Percentiles rank a stretch among this genome's conserved stretches.
phyloP scores from a whole-genome alignment of 2,329 filamentous ascomycete genomes.

The Calonectria pseudoturangicola region DNA sequence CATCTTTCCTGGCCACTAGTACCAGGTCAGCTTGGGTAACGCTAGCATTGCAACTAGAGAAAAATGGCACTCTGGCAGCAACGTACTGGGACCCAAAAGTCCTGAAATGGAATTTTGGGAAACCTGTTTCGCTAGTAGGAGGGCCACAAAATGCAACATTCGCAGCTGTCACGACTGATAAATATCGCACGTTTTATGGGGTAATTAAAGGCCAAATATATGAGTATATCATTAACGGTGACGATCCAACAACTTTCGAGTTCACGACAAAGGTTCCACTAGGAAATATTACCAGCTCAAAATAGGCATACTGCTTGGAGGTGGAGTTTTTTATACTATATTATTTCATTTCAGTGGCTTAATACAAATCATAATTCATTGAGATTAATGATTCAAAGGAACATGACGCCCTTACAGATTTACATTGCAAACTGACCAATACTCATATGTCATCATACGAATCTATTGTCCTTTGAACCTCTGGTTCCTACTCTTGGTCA shows the following conservation, averaged over 20 bases:
- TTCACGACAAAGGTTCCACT: slow-evolving; percentile 1
- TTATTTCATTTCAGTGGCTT: too few relatives aligned
- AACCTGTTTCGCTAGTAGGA: neutral
- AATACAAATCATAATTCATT: too few relatives aligned
- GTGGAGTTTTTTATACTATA: neutral
- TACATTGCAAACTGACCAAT: too few relatives aligned
- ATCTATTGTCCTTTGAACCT: neutral
- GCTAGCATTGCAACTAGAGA: slow-evolving; percentile 13
- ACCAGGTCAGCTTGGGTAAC: neutral
- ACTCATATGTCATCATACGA: too few relatives aligned
- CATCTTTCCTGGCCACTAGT: neutral
- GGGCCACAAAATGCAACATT: neutral
- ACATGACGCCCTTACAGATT: too few relatives aligned
- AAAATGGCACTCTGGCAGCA: slow-evolving; percentile 8
- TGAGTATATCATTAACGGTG: neutral
- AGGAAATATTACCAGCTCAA: neutral
- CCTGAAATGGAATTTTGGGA: slow-evolving; percentile 20
- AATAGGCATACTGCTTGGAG: neutral
- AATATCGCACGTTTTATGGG: slow-evolving; percentile 13
- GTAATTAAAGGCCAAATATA: neutral
- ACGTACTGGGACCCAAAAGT: slow-evolving; percentile 21
- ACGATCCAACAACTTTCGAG: neutral
- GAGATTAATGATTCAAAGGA: too few relatives aligned
- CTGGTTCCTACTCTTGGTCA: neutral
- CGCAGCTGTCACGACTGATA: neutral